These are phyloP conservation scores for Cutaneotrichosporon sp. DNA, from an alignment of 1,284 basidiomycete species.

Conservation along the genomic window DNA sequence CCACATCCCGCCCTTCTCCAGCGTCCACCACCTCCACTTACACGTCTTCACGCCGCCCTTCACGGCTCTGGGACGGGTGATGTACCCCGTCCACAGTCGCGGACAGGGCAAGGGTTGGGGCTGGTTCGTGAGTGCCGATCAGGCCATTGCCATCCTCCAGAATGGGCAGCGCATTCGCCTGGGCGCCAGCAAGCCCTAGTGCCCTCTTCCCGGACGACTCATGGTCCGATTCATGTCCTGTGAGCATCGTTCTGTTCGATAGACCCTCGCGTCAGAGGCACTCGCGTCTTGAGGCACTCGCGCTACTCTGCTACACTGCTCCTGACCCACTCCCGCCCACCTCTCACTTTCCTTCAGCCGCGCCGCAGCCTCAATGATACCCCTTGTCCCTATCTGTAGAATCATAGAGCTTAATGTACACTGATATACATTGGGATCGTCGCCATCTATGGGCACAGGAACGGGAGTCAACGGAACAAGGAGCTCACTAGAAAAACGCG, in stretches of 20 bases:
- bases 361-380: background rate
- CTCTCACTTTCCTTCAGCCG: background rate
- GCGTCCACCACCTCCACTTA: constrained; percentile 75
- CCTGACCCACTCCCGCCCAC: no score
- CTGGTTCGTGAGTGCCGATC: constrained; percentile 72
- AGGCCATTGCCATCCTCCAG: constrained; percentile 65
- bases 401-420: background rate
- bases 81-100: constrained; percentile 60
- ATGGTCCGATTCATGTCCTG: background rate
- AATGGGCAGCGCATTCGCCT: constrained; percentile 59
- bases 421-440: background rate
- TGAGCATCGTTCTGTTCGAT: background rate
- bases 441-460: background rate
- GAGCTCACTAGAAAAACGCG: background rate
- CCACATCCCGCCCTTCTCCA: constrained; percentile 77
- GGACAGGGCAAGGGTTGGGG: constrained; percentile 63
- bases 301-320: background rate
- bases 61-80: constrained; percentile 56
- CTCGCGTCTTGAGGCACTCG: no score
- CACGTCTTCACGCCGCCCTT: constrained; percentile 74
- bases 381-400: background rate
- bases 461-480: background rate
- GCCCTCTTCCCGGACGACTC: background rate
- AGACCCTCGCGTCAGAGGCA: background rate
- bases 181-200: constrained; percentile 9